Percentiles rank a stretch among this genome's conserved stretches.
These are phyloP conservation scores for Mycena rosella DNA, from an alignment of 768 basidiomycete genomes.

Conservation along the genomic window DNA sequence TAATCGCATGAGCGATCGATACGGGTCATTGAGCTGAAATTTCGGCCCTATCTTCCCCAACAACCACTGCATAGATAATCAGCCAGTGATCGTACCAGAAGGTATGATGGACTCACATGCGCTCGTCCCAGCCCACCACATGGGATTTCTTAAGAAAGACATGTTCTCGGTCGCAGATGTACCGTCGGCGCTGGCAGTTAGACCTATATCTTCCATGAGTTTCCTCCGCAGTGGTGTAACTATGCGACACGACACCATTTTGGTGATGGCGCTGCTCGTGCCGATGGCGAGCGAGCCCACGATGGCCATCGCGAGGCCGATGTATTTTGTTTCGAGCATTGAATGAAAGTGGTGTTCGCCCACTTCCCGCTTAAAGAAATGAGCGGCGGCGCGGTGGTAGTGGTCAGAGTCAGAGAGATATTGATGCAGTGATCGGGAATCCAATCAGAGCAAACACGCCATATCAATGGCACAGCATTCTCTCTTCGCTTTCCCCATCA, in stretches of 20 bases:
- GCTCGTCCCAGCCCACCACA: constrained; percentile 97
- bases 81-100: not conserved
- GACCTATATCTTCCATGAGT: constrained; percentile 61
- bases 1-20: not conserved
- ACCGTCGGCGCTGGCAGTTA: constrained; percentile 80
- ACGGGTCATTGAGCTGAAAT: not conserved
- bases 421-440: constrained; percentile 11
- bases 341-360: not conserved
- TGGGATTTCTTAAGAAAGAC: constrained; percentile 87
- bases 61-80: constrained; percentile 72
- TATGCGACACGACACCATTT: constrained; percentile 77
- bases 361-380: not conserved
- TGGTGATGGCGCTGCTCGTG: constrained; percentile 98
- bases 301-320: constrained; percentile 20
- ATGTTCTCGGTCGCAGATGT: constrained; percentile 84
- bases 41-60: constrained; percentile 86
- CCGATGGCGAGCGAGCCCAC: constrained; percentile 69
- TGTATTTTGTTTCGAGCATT: constrained; percentile 27
- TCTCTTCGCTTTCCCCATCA: not conserved
- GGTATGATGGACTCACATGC: constrained; percentile 72
- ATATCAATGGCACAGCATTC: constrained; percentile 4
- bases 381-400: not conserved
- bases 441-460: constrained; percentile 6
- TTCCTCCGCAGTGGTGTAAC: constrained; percentile 23
- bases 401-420: not conserved